Evolutionary conservation across 1,139 yeast genomes (phyloP), one percentile per base, ranked within the genome.

Genomic region (Zygosaccharomyces sapae): DNA sequence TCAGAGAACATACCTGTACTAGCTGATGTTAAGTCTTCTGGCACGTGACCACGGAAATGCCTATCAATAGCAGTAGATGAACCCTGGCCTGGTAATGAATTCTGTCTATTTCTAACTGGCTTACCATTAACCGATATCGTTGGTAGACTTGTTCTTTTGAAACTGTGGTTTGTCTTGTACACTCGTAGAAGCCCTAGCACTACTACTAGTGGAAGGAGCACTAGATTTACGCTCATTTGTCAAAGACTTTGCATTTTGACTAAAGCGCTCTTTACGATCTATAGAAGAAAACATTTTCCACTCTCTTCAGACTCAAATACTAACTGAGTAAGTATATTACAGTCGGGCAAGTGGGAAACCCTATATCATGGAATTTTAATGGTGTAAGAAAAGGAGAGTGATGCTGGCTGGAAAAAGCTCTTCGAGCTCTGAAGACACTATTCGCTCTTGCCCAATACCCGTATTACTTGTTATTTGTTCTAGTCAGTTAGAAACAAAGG

Each of bases 1-100:
- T 55, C 57, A 30, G 56, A 51, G 29, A 52, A 55, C 53, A 50
- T 53, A 13, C 55, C 55, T 16, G 55, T 44, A 3, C 51, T 30
- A 2, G 55, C 50, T 8, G 48, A 43, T 7, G 52, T 52, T 18
- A 50, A 46, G 31, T 52, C 55, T 2, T 33, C 22, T 5, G 41
- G 38, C 12, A 33, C 33, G 18, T 44, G 39, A 13, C 25, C 41
- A 6, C 20, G 47, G 16, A 20, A 25, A 10, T 43, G 43, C 39
- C 41, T 45, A 10, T 49, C 50, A n/a, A 43, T 38, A 3, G 47
- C 35, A 13, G 13, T 7, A 6, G 37, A 10, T 12, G 43, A 25
- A 6, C 10, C 9, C 9, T 33, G 22, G 9, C 25, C 16, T 25
- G 45, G 36, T 4, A 20, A 18, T 8, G 40, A 25, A 9, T 8